A percentile compares a stretch with the other conserved stretches of the same genome.
phyloP scores from a whole-genome alignment of 805 yeast species.

The Lipomyces spencermartinsiae region DNA sequence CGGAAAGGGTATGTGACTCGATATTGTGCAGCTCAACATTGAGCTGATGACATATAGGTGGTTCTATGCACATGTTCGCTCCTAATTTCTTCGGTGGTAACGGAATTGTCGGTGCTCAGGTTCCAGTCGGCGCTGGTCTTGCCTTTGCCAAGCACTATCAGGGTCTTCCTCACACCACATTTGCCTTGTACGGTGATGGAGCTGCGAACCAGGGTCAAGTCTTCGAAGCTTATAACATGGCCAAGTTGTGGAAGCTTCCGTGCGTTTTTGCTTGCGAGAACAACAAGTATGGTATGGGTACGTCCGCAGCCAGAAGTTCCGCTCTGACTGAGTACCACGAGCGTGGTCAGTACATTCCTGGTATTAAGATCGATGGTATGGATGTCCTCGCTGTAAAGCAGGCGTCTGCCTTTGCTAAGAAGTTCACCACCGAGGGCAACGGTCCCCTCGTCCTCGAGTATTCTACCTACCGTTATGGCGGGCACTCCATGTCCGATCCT shows the following conservation, averaged over 20 bases:
- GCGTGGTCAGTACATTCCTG: conserved; percentile 99
- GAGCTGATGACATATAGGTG: conserved; percentile 56
- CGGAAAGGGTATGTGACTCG: conserved; percentile 72
- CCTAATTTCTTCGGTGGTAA: conserved; percentile 98
- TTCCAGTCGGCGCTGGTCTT: conserved; percentile 96
- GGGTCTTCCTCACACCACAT: conserved; percentile 77
- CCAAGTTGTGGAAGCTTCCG: conserved; percentile 97
- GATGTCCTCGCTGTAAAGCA: conserved; percentile 93
- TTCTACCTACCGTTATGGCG: conserved; percentile 99
- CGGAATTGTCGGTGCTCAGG: conserved; percentile 99
- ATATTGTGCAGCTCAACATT: not conserved
- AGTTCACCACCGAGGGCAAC: conserved; percentile 90
- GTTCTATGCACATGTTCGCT: conserved; percentile 99
- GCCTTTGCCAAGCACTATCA: conserved; percentile 98
- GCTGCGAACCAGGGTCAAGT: conserved; percentile 99
- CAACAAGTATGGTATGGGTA: conserved; percentile 99
- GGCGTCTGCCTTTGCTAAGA: conserved; percentile 96
- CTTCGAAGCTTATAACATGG: conserved; percentile 98
- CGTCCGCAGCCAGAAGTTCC: conserved; percentile 94
- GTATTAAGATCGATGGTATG: conserved; percentile 98
- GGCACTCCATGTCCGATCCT: conserved; percentile 99
- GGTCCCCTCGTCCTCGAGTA: conserved; percentile 96
- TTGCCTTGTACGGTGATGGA: conserved; percentile 97
- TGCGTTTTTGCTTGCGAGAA: conserved; percentile 95
- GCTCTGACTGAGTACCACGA: conserved; percentile 96